Evolutionary conservation across 2,329 filamentous ascomycete species (phyloP), one percentile per base, ranked within the genome.

Genomic region (Colletotrichum lupini): DNA sequence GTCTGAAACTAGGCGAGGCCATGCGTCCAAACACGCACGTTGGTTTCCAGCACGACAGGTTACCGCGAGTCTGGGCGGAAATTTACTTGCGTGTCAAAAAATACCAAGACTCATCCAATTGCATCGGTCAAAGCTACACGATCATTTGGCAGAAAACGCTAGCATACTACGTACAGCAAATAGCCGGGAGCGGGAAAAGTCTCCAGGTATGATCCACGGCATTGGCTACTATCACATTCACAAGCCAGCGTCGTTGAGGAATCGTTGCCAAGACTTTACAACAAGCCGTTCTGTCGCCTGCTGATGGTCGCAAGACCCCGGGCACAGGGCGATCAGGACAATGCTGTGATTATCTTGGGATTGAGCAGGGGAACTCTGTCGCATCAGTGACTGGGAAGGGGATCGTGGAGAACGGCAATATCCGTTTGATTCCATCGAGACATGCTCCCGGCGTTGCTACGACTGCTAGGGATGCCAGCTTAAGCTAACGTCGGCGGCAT

Each of bases 131-230:
- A 64, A 64, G 61, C 49, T 64, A 53, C 49, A 11, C 8, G 22
- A n/a, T 55, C 42, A 30, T 30, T 46, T 64, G 61, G 49, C 61
- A 64, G 61, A 64, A 64, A 53, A 64, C 61, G 61, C 28, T 35
- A 42, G 14, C 37, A 42, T 19, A 42, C 32, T 35, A 12, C 11
- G 37, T 19, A 64, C 11, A 22, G 42, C 42, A 30, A 46, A 22
- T 52, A 28, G 59, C 59, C n/a, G 12, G 26, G 37, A 16, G 14
- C 11, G 19, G 37, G 16, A n/a, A 24, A 24, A 46, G 16, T 28
- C 37, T 16, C 16, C 24, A 19, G 42, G 5, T 16, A 26, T 16
- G 59, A 26, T 49, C 59, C 42, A 49, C 42, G 42, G 42, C 42
- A 49, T 49, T 49, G 9, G 19, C 19, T 19, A 22, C 42, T 49